Percentiles rank a stretch among this genome's conserved stretches.
These are phyloP conservation scores for Cladosporium sp. DNA, from an alignment of 2,329 filamentous ascomycete species.

Conservation along the genomic window DNA sequence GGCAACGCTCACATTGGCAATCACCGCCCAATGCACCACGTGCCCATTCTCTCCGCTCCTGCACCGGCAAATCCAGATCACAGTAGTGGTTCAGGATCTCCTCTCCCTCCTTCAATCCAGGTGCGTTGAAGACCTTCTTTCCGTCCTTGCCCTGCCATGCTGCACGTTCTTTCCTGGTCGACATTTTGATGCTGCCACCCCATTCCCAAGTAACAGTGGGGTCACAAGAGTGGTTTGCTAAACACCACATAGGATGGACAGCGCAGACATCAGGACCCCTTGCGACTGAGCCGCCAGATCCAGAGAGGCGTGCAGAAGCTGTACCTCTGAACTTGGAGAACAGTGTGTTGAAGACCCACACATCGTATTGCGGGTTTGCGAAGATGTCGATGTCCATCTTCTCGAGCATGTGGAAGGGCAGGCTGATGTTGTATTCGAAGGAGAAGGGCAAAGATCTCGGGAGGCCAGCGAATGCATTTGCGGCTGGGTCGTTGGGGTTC, in stretches of 20 bases:
- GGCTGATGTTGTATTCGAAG: slow-evolving; percentile 70
- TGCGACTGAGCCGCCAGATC: slow-evolving; percentile 49
- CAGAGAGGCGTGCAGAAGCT: slow-evolving; percentile 76
- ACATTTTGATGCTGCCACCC: slow-evolving; percentile 72
- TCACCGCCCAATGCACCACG: slow-evolving; percentile 79
- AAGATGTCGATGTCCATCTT: slow-evolving; percentile 83
- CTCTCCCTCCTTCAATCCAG: slow-evolving; percentile 69
- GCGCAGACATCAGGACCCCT: slow-evolving; percentile 86
- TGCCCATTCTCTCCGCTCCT: slow-evolving; percentile 83
- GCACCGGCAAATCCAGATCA: slow-evolving; percentile 73
- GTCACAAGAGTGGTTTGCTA: slow-evolving; percentile 94
- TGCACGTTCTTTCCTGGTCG: slow-evolving; percentile 56
- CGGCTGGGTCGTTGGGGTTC: slow-evolving; percentile 3
- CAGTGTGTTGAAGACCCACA: slow-evolving; percentile 86
- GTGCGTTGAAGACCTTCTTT: slow-evolving; percentile 22
- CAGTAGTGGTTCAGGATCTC: slow-evolving; percentile 95
- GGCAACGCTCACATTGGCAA: slow-evolving; percentile 82
- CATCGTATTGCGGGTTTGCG: slow-evolving; percentile 55
- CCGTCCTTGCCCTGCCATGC: slow-evolving; percentile 40
- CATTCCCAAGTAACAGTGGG: slow-evolving; percentile 95
- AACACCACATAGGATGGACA: slow-evolving; percentile 92
- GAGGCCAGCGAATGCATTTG: slow-evolving; percentile 20
- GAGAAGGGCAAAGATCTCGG: slow-evolving; percentile 68
- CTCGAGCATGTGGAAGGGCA: slow-evolving; percentile 71
- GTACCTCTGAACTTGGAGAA: slow-evolving; percentile 92